These are phyloP conservation scores for Posidonia oceanica DNA, from an alignment of 116 monocot genomes.

Conservation along the genomic window DNA sequence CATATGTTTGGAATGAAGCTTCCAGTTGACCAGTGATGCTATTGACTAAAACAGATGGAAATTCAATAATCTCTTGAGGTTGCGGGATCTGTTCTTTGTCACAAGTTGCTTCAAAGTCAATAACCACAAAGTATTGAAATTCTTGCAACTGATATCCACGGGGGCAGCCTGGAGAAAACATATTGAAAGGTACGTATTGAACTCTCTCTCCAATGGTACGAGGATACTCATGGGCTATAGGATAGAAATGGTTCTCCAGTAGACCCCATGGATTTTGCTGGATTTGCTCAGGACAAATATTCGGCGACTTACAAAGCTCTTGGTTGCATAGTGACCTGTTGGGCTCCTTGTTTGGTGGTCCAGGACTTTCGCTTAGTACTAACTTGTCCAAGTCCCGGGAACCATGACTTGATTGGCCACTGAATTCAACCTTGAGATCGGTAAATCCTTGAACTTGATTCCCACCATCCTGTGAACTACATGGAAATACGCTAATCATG, in stretches of 20 bases:
- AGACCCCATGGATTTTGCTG: slow-evolving; percentile 27
- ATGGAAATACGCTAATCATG: slow-evolving; percentile 31
- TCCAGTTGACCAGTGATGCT: slow-evolving; percentile 78
- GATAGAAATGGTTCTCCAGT: slow-evolving; percentile 37
- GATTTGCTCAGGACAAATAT: slow-evolving; percentile 35
- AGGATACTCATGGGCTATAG: slow-evolving; percentile 29
- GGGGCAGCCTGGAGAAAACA: slow-evolving; percentile 44
- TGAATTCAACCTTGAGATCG: slow-evolving; percentile 33
- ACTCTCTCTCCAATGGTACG: slow-evolving; percentile 45
- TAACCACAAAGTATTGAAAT: slow-evolving; percentile 98
- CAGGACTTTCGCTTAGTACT: slow-evolving; percentile 19
- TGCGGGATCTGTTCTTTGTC: slow-evolving; percentile 69
- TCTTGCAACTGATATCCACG: slow-evolving; percentile 63
- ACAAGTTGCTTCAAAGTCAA: slow-evolving; percentile 98
- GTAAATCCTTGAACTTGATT: slow-evolving; percentile 34
- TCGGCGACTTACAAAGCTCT: slow-evolving; percentile 31
- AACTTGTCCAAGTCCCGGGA: slow-evolving; percentile 20
- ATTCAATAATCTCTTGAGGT: slow-evolving; percentile 97
- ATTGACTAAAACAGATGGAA: slow-evolving; percentile 94
- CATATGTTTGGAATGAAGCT: slow-evolving; percentile 92
- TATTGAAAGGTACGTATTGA: slow-evolving; percentile 54
- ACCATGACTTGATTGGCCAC: slow-evolving; percentile 12
- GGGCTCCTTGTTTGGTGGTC: slow-evolving; percentile 33
- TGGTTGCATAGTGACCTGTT: slow-evolving; percentile 36
- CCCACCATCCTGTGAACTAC: slow-evolving; percentile 26